Conservation (phyloP, 768 basidiomycete species). For the Hirschioporus abietinus region DNA sequence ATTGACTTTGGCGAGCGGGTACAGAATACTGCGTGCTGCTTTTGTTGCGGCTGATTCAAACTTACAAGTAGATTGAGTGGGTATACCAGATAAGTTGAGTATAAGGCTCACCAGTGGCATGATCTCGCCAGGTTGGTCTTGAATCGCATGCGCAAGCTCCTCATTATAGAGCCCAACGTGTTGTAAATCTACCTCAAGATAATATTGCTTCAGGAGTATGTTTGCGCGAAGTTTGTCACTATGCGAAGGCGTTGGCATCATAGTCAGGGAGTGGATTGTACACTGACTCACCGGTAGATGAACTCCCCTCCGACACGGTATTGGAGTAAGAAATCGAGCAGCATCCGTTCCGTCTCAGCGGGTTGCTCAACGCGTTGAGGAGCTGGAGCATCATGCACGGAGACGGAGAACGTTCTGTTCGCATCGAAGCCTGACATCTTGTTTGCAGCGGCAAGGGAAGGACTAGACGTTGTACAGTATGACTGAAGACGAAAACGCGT, state of each 20-base stretch:
- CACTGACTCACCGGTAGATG: conserved; percentile 67
- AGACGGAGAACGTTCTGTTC: conserved; percentile 75
- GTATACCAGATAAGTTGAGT: background rate
- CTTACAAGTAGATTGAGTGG: conserved; percentile 33
- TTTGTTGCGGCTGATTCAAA: conserved; percentile 89
- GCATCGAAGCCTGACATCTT: conserved; percentile 86
- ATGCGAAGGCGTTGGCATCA: conserved; percentile 6
- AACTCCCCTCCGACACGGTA: conserved; percentile 90
- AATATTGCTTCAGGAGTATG: conserved; percentile 80
- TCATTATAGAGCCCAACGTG: conserved; percentile 84
- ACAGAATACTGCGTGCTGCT: conserved; percentile 77
- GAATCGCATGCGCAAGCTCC: conserved; percentile 86
- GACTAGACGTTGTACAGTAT: conserved; percentile 6
- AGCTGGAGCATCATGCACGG: conserved; percentile 61
- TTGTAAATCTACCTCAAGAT: conserved; percentile 82
- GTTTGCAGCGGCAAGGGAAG: background rate
- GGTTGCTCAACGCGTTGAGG: conserved; percentile 62
- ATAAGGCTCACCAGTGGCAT: conserved; percentile 66
- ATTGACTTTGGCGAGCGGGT: conserved; percentile 57
- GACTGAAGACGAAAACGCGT: background rate
- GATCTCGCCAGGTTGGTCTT: conserved; percentile 84
- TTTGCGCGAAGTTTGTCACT: conserved; percentile 89
- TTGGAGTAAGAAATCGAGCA: conserved; percentile 81
- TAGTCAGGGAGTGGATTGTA: background rate
- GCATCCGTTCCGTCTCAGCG: conserved; percentile 72